Conservation (phyloP, 2,329 filamentous ascomycete species). For the Zelopaecilomyces penicillatus region DNA sequence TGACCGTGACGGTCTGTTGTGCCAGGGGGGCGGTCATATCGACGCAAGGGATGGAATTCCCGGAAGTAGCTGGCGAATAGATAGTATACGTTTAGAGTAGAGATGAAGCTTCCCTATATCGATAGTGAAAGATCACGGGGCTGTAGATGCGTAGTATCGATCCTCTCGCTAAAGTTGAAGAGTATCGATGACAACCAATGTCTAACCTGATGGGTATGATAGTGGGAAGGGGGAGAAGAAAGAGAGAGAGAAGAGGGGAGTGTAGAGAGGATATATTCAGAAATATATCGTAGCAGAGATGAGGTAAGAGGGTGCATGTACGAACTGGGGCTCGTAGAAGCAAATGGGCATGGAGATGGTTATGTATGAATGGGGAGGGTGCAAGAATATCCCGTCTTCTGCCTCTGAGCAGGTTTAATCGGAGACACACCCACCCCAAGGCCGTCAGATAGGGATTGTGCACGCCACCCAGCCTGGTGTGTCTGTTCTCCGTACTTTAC, state of each 20-base stretch:
- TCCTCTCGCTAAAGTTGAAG: no score
- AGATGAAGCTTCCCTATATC: no score
- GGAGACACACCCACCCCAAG: slow-evolving; percentile 1
- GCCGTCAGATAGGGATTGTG: slow-evolving; percentile 9
- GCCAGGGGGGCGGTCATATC: slow-evolving; percentile 42
- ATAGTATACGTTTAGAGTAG: no score
- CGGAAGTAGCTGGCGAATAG: no score
- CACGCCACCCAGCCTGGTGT: slow-evolving; percentile 4
- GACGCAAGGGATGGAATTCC: no score
- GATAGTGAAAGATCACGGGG: no score
- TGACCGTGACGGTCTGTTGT: slow-evolving; percentile 35
- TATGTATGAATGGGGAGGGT: slow-evolving; percentile 14
- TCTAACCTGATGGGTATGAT: no score
- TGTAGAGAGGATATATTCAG: no score
- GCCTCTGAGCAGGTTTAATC: slow-evolving; percentile 5
- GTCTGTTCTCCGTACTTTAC: neutral
- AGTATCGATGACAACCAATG: no score
- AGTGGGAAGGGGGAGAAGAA: no score
- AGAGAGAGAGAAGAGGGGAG: no score
- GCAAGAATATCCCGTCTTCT: neutral
- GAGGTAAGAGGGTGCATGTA: neutral
- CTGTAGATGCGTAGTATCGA: no score
- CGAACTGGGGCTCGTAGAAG: slow-evolving; percentile 1
- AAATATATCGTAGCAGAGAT: neutral
- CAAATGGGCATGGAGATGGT: slow-evolving; percentile 12